phyloP scores from a whole-genome alignment of 352 stramenopile species.

The Phytophthora hibernalis region DNA sequence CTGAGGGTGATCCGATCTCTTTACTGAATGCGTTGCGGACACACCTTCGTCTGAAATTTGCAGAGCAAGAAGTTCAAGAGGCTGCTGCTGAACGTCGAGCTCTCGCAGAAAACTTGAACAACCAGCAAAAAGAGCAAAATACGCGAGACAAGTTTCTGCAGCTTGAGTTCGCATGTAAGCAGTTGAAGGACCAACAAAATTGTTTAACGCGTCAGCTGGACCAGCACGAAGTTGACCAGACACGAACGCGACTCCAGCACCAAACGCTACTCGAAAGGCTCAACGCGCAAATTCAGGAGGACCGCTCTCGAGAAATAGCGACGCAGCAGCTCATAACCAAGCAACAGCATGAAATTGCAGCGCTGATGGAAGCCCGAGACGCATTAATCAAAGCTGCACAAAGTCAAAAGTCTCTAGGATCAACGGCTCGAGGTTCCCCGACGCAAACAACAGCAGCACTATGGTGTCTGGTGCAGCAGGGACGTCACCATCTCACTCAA shows the following conservation, averaged over 20 bases:
- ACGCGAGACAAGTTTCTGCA: slow-evolving; percentile 42
- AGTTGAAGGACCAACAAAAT: slow-evolving; percentile 35
- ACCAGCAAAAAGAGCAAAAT: slow-evolving; percentile 53
- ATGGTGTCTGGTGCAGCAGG: neutral
- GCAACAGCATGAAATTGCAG: slow-evolving; percentile 29
- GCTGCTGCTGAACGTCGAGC: slow-evolving; percentile 32
- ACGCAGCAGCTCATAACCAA: slow-evolving; percentile 22
- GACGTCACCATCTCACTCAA: slow-evolving; percentile 19
- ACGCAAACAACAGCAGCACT: neutral
- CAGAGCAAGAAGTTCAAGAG: slow-evolving; percentile 51
- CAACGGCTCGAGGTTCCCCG: neutral
- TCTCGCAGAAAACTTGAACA: slow-evolving; percentile 30
- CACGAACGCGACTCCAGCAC: slow-evolving; percentile 41
- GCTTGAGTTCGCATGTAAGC: slow-evolving; percentile 38
- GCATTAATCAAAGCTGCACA: slow-evolving; percentile 14
- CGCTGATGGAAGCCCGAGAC: slow-evolving; percentile 27
- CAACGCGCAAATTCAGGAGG: slow-evolving; percentile 26
- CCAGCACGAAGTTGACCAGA: slow-evolving; percentile 36
- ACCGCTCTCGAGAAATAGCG: slow-evolving; percentile 10
- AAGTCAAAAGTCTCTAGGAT: slow-evolving; percentile 19
- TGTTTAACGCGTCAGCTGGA: slow-evolving; percentile 44
- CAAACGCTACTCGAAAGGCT: slow-evolving; percentile 43
- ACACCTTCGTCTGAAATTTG: slow-evolving; percentile 72
- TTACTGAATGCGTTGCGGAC: slow-evolving; percentile 74
- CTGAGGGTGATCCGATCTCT: slow-evolving; percentile 69